phyloP scores from a whole-genome alignment of 805 yeast genomes.

The Nakazawaea holstii region DNA sequence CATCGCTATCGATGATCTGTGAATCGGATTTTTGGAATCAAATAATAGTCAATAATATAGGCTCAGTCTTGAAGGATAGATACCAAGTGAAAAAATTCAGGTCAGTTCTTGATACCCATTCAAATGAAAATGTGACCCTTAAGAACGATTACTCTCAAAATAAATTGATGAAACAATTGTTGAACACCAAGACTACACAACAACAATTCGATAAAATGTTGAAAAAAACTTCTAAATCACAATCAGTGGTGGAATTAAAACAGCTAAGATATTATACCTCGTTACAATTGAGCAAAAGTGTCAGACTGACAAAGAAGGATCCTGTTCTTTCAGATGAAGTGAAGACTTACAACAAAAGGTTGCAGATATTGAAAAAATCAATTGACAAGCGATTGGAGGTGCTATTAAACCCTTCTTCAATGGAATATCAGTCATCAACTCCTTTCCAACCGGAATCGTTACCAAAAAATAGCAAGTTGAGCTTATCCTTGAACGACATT shows the following conservation, averaged over 20 bases:
- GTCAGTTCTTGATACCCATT: slow-evolving; percentile 63
- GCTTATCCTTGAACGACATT: slow-evolving; percentile 35
- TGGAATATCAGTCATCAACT: neutral
- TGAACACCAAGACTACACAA: slow-evolving; percentile 34
- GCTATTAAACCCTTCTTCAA: slow-evolving; percentile 5
- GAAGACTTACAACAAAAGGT: slow-evolving; percentile 16
- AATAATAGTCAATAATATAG: slow-evolving; percentile 50
- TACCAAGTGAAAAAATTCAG: slow-evolving; percentile 69
- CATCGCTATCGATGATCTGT: slow-evolving; percentile 44
- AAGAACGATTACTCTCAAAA: slow-evolving; percentile 11
- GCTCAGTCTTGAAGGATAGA: slow-evolving; percentile 64
- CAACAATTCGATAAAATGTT: slow-evolving; percentile 36
- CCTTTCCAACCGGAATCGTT: slow-evolving; percentile 3
- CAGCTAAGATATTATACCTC: slow-evolving; percentile 43
- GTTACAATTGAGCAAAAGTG: slow-evolving; percentile 39
- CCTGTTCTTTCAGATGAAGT: slow-evolving; percentile 11
- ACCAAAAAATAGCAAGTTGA: slow-evolving; percentile 11
- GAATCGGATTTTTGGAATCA: slow-evolving; percentile 80
- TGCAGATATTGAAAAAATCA: slow-evolving; percentile 15
- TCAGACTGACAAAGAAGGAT: slow-evolving; percentile 25
- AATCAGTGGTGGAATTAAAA: slow-evolving; percentile 37
- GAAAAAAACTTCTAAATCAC: slow-evolving; percentile 25
- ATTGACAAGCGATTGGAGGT: slow-evolving; percentile 17
- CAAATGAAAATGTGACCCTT: slow-evolving; percentile 21
- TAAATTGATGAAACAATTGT: slow-evolving; percentile 23